These are phyloP conservation scores for Nicotiana noctiflora DNA, from an alignment of 257 asterid species.

Conservation along the genomic window DNA sequence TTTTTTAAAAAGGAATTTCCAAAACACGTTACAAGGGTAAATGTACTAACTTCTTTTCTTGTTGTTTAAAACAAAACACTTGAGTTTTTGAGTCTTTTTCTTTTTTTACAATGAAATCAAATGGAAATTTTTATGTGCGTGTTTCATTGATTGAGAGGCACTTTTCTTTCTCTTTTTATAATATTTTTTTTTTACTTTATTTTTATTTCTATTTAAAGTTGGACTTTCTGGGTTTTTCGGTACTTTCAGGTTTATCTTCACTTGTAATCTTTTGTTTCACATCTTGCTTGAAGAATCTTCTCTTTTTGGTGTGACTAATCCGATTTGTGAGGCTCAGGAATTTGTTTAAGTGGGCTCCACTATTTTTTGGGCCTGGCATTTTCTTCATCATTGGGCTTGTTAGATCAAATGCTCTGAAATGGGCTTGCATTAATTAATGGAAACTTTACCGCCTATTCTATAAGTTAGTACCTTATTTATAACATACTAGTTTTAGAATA, in stretches of 20 bases:
- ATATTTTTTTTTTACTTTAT: not conserved
- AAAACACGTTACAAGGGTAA: not conserved
- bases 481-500: too few species aligned
- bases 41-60: not conserved
- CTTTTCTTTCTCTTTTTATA: not conserved
- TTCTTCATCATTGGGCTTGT: not conserved
- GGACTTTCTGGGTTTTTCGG: constrained; percentile 28
- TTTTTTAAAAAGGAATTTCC: not conserved
- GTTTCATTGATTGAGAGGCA: constrained; percentile 6
- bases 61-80: constrained; percentile 5
- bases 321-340: constrained; percentile 15
- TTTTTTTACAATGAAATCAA: constrained; percentile 12
- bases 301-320: constrained; percentile 18
- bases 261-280: constrained; percentile 9
- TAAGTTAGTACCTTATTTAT: too few species aligned
- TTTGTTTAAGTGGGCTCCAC: constrained; percentile 25
- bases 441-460: too few species aligned
- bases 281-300: constrained; percentile 15
- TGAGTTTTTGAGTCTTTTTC: not conserved
- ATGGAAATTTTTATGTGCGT: constrained; percentile 12
- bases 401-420: too few species aligned
- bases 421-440: too few species aligned
- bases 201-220: not conserved
- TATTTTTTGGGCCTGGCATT: not conserved
- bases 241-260: constrained; percentile 10